Evolutionary conservation across 805 yeast species (phyloP), one percentile per base, ranked within the genome.

Genomic region (Groenewaldozyma salmanticensis): DNA sequence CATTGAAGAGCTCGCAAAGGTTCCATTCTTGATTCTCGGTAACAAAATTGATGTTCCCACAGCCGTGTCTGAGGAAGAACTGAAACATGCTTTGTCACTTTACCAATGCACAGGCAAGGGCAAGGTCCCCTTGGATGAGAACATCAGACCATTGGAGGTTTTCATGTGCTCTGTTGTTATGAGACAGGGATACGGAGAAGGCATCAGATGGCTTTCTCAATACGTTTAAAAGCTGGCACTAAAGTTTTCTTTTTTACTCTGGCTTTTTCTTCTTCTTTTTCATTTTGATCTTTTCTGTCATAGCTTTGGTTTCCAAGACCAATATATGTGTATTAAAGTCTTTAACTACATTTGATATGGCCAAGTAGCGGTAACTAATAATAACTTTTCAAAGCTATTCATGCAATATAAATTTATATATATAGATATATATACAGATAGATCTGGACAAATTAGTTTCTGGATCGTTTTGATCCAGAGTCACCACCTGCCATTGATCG

Each of bases 131-230:
- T 62, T 75, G 46, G 76, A 75, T 33, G 81, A 78, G 46, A 76
- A 71, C 46, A 74, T 74, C 50, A 81, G 98, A 70, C 97, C 99
- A 38, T 78, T 90, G 43, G 99, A 92, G 69, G 77, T 92, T 35
- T 92, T 77, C 66, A 92, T 92, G 97, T 90, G 95, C 66, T 86
- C 96, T 21, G 95, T 92, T 51, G 96, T 88, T 42, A 83, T 88
- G 95, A 85, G 97, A 75, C 88, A 85, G 65, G 99, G 98, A 56
- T 92, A 92, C 65, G 94, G 95, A 46, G 97, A 92, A 56, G 98
- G 95, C 49, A 87, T 92, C 76, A 83, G 86, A 74, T 92, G 96
- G 97, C 77, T 92, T 59, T 86, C 96, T 47, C 95, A 92, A 69
- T 90, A 83, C 67, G 90, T 90, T 55, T 90, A 74, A 60, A 15